Evolutionary conservation across 2,329 filamentous ascomycete species (phyloP).

Genomic region (Trichoderma simmonsii): DNA sequence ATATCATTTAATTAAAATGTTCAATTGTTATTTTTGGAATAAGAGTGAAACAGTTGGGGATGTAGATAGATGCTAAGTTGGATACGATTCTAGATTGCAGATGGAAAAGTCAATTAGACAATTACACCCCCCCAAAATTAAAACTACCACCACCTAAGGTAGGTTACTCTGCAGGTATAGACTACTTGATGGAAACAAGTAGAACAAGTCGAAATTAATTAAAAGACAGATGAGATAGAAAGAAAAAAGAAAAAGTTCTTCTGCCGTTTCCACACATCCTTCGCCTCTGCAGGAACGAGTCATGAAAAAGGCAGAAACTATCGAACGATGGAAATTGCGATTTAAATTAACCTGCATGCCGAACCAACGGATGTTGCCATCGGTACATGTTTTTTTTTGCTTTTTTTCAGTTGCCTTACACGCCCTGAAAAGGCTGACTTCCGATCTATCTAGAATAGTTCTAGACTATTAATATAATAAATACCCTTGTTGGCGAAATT

Average conservation of each 20-base stretch:
- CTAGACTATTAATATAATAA: background rate
- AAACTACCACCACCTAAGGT: background rate
- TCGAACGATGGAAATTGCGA: background rate
- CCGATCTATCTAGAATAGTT: background rate
- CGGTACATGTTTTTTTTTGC: background rate
- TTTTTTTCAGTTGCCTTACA: background rate
- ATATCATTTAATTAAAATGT: background rate
- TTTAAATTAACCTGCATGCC: background rate
- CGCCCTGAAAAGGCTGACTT: background rate
- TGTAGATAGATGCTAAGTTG: background rate
- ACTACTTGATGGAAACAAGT: background rate
- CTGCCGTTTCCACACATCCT: background rate
- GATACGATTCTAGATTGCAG: background rate
- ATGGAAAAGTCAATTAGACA: background rate
- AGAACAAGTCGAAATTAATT: background rate
- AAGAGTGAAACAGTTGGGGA: background rate
- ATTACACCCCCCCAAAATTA: background rate
- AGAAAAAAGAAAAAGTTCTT: background rate
- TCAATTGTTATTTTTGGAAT: background rate
- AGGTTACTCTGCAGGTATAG: background rate
- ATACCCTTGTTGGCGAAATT: background rate
- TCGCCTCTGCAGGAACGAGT: constrained; percentile 8
- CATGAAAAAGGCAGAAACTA: background rate
- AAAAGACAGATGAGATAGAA: background rate
- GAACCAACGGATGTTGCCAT: background rate